phyloP scores from a whole-genome alignment of 805 yeast genomes.

The Myxozyma sirexii region DNA sequence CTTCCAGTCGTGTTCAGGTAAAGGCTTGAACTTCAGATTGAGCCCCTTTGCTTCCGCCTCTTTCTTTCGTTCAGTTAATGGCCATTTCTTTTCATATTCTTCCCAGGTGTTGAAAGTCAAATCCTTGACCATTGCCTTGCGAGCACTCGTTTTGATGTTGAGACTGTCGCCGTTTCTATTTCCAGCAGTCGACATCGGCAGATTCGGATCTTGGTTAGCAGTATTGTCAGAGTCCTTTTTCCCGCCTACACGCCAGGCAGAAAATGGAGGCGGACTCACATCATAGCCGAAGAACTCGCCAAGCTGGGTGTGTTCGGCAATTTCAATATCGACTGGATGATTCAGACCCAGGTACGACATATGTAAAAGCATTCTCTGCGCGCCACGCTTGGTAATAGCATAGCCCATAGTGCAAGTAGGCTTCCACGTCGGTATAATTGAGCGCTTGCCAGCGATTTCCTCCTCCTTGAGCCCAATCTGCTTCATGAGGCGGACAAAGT shows the following conservation, averaged over 20 bases:
- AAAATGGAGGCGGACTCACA: conserved; percentile 18
- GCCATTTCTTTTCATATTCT: conserved; percentile 7
- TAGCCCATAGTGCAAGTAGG: conserved; percentile 29
- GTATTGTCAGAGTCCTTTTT: conserved; percentile 21
- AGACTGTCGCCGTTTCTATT: conserved; percentile 8
- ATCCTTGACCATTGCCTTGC: conserved; percentile 11
- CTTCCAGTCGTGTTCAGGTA: conserved; percentile 2
- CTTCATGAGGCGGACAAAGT: conserved; percentile 2
- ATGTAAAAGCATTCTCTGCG: conserved; percentile 24
- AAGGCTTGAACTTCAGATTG: conserved; percentile 2
- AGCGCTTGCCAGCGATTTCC: conserved; percentile 16
- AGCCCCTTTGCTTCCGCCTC: not conserved
- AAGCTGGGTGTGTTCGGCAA: conserved; percentile 11
- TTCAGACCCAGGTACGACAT: conserved; percentile 20
- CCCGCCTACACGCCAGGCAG: conserved; percentile 27
- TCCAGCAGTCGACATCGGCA: conserved; percentile 7
- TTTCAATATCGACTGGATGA: conserved; percentile 23
- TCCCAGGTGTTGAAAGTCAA: conserved; percentile 7
- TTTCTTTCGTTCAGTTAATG: not conserved
- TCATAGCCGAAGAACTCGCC: conserved; percentile 22
- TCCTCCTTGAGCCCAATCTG: conserved; percentile 3
- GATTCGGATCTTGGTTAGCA: conserved; percentile 5
- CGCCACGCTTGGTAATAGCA: conserved; percentile 27
- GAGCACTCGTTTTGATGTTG: conserved; percentile 7
- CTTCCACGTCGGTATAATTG: conserved; percentile 15